Evolutionary conservation across 148 eudicot species (phyloP), one percentile per base, ranked within the genome.

Genomic region (Persicaria tinctoria): DNA sequence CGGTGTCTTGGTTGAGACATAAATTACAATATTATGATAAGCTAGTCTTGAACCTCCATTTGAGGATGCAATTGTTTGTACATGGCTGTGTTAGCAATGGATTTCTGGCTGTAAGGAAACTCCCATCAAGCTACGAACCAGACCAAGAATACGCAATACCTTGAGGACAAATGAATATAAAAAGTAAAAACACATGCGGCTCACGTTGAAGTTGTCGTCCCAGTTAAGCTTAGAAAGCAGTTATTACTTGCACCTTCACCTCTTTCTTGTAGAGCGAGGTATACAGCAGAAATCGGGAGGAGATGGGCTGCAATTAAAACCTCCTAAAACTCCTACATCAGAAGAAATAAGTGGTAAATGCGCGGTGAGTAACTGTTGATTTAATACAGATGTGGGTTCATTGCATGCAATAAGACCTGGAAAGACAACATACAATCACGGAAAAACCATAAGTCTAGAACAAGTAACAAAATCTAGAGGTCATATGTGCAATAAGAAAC

Each of bases 71-170:
- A 66, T 66, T 41, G 70, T 66, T 66, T 66, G 18, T 66, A 66
- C 70, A 66, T 5, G 63, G 16, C 70, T 66, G n/a, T 41, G 70
- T 66, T 44, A 66, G 48, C 47, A 66, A 44, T 41, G 44, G 70
- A 66, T 66, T 66, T 66, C 70, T 66, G 48, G 17, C 70, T 66
- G 70, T 14, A 66, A 66, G 53, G 5, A 66, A 8, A 66, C 12
- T 12, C 5, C 27, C 16, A 63, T 66, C 66, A 60, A 20, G 44
- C 41, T 23, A 60, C 41, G 66, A 60, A 60, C 66, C 44, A 60
- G 48, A 41, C 1, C 70, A 66, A 66, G 70, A 66, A 66, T 60
- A 66, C 38, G 70, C 32, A 13, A 13, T 41, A 18, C 44, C 70
- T 11, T 62, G 63, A 23, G 13, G 68, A 45, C 41, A 32, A 32